Evolutionary conservation across 116 monocot species (phyloP).

Genomic region (Iris pallida): DNA sequence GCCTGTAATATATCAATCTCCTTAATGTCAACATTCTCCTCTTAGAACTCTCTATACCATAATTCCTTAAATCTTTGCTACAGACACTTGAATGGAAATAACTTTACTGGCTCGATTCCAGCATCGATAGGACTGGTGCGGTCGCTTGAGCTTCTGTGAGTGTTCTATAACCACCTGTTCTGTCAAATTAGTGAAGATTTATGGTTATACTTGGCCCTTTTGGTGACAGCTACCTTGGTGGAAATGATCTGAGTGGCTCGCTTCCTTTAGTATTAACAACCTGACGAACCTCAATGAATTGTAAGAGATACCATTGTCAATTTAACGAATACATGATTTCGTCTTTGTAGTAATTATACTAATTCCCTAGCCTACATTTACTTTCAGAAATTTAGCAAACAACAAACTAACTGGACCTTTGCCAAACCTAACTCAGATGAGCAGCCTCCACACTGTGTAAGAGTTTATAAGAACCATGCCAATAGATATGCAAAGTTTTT

Average conservation of each 20-base stretch:
- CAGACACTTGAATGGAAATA: too few species aligned
- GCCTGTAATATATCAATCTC: too few species aligned
- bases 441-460: conserved; percentile 25
- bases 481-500: background rate
- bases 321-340: background rate
- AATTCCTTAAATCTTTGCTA: too few species aligned
- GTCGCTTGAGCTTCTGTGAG: conserved; percentile 36
- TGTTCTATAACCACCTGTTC: background rate
- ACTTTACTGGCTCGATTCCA: conserved; percentile 23
- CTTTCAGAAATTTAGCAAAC: conserved; percentile 40
- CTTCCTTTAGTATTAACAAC: conserved; percentile 34
- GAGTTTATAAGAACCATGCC: background rate
- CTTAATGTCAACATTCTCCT: too few species aligned
- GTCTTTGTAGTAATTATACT: too few species aligned
- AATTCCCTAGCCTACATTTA: too few species aligned
- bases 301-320: conserved; percentile 20
- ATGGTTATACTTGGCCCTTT: background rate
- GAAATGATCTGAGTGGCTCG: conserved; percentile 17
- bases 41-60: too few species aligned
- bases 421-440: conserved; percentile 27
- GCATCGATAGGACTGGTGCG: conserved; percentile 24
- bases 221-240: conserved; percentile 21
- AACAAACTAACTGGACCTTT: conserved; percentile 31
- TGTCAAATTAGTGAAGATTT: too few species aligned
- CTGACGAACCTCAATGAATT: conserved; percentile 19